phyloP scores from a whole-genome alignment of 768 basidiomycete species.

The Tephrocybe rancida region DNA sequence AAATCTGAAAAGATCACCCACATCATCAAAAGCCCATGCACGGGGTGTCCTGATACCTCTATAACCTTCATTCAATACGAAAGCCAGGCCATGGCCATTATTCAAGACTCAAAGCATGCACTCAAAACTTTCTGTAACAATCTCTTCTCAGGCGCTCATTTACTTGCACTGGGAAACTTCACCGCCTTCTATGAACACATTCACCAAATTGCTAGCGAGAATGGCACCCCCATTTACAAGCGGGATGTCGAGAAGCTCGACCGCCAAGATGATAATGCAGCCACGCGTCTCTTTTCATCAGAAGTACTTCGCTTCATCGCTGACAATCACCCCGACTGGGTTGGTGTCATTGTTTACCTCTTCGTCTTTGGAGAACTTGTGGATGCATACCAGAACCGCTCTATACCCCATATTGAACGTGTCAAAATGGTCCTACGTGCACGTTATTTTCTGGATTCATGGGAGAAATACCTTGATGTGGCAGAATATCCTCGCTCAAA shows the following conservation, averaged over 20 bases:
- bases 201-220: constrained; percentile 17
- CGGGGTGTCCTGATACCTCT: too few relatives aligned
- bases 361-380: constrained; percentile 41
- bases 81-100: constrained; percentile 2
- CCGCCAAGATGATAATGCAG: constrained; percentile 47
- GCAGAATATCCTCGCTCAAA: constrained; percentile 16
- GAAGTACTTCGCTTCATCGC: constrained; percentile 24
- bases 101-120: constrained; percentile 34
- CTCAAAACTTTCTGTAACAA: constrained; percentile 33
- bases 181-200: constrained; percentile 22
- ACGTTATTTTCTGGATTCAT: constrained; percentile 30
- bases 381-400: constrained; percentile 39
- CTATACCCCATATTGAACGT: constrained; percentile 25
- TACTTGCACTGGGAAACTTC: constrained; percentile 25
- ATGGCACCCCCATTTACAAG: constrained; percentile 19
- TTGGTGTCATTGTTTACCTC: constrained; percentile 34
- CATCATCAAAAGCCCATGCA: too few relatives aligned
- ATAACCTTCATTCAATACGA: too few relatives aligned
- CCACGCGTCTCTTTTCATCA: constrained; percentile 39
- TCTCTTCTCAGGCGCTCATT: constrained; percentile 29
- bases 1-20: background rate
- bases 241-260: constrained; percentile 42
- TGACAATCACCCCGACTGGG: constrained; percentile 24
- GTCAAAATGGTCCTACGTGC: constrained; percentile 32
- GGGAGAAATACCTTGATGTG: constrained; percentile 24